Conservation (phyloP, 805 yeast species). For the Wickerhamiella dianesei region DNA sequence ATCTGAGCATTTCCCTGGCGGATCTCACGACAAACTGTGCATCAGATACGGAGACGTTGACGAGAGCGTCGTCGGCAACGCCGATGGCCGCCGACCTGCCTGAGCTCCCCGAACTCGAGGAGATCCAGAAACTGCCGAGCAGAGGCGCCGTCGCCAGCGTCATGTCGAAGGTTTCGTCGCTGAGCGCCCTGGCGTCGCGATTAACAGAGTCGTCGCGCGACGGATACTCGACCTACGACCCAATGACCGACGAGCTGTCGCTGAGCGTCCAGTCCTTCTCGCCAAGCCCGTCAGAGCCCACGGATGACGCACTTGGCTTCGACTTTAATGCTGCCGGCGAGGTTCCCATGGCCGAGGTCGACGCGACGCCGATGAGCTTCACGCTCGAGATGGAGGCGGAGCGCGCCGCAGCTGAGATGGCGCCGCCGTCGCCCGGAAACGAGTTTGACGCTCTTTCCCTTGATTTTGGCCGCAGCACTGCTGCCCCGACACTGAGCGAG, state of each 20-base stretch:
- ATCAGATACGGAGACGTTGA: not conserved
- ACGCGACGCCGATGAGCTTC: not conserved
- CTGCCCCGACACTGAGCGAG: not conserved
- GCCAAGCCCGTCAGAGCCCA: not conserved
- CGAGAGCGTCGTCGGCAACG: not conserved
- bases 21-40: not conserved
- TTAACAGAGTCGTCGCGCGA: not conserved
- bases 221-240: not conserved
- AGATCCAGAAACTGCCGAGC: not conserved
- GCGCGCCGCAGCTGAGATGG: not conserved
- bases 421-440: not conserved
- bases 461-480: not conserved
- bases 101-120: not conserved
- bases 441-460: not conserved
- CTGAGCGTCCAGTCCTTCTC: not conserved
- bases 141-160: not conserved
- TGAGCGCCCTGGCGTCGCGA: constrained; percentile 1
- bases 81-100: not conserved
- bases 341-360: not conserved
- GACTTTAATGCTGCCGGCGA: not conserved
- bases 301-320: not conserved
- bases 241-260: not conserved
- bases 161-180: not conserved
- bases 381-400: constrained; percentile 1
- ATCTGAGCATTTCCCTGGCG: not conserved